Base-by-base conservation (phyloP, 495 filamentous ascomycete genomes). In the Immersiella caudata region DNA sequence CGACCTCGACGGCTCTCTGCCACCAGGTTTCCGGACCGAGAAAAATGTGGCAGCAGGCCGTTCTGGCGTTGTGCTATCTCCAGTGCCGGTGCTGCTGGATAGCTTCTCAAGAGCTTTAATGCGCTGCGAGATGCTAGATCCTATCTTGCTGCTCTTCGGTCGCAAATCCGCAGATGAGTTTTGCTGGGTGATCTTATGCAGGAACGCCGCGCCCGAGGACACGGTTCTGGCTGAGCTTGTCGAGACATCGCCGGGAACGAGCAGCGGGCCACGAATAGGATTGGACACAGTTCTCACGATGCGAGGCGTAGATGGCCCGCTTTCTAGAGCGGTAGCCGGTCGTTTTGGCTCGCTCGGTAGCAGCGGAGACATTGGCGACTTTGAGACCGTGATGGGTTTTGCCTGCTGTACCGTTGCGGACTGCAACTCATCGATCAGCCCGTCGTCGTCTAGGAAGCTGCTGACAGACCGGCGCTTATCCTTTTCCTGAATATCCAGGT, bases 371-470 rank as follows among this genome's bases (percentile, higher is more conserved):
- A 91, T 86, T 62, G 93, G 92, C n/a, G 93, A 92, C 74, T 93
- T 93, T 0, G 90, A 88, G 8, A 96, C 90, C 0, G 87, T 87
- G 20, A 97, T 87, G 3, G 92, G 91, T 73, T 90, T 91, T 25
- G 93, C 93, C 79, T 96, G 86, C 74, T 96, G 87, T 20, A 96
- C 79, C 2, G 88, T 92, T 35, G 93, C 93, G 40, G 87, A 90
- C 68, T 91, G 91, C 60, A 97, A 81, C 81, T 97, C 93, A 66
- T 95, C 91, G 88, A 96, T 91, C 70, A 96, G 89, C 35, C 89
- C 92, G 76, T 97, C 93, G 75, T 96, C 92, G 7, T 91, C 94
- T 33, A 86, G 84, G 64, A 89, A 85, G 70, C 88, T 86, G 70
- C 88, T 86, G 68, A 89, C 84, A 2, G 88, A 87, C 68, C 83